Conservation (phyloP, 495 filamentous ascomycete genomes). For the Oidiodendron maius region DNA sequence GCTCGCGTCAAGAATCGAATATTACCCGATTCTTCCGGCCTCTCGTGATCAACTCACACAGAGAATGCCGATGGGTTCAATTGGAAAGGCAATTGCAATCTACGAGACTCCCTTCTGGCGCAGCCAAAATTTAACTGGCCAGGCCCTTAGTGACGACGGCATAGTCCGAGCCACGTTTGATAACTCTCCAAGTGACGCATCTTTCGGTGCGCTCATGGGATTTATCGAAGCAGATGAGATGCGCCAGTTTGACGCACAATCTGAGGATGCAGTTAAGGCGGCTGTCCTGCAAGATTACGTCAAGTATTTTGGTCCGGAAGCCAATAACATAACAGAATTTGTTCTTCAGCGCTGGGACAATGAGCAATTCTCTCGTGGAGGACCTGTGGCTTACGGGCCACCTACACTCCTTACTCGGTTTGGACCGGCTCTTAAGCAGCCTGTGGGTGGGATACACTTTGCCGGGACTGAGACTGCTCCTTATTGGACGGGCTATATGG, state of each 20-base stretch:
- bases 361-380: slow-evolving; percentile 18
- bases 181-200: background rate
- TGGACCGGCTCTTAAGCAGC: slow-evolving; percentile 1
- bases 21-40: slow-evolving; percentile 2
- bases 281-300: background rate
- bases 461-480: slow-evolving; percentile 33
- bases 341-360: slow-evolving; percentile 14
- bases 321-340: background rate
- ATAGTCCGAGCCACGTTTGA: slow-evolving; percentile 1
- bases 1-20: background rate
- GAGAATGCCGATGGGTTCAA: slow-evolving; percentile 1
- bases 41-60: slow-evolving; percentile 2
- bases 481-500: slow-evolving; percentile 40
- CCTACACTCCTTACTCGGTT: slow-evolving; percentile 1
- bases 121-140: slow-evolving; percentile 26
- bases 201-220: slow-evolving; percentile 3
- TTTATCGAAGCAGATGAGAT: slow-evolving; percentile 9
- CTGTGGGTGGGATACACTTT: slow-evolving; percentile 28
- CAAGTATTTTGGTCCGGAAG: slow-evolving; percentile 1
- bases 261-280: slow-evolving; percentile 1
- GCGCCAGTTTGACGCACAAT: background rate
- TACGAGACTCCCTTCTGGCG: slow-evolving; percentile 36
- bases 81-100: slow-evolving; percentile 29
- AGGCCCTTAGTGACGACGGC: slow-evolving; percentile 10
- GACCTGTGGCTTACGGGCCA: slow-evolving; percentile 8